Percentiles rank a stretch among this genome's conserved stretches.
These are phyloP conservation scores for Aspergillus steynii DNA, from an alignment of 495 filamentous ascomycete genomes.

Conservation along the genomic window DNA sequence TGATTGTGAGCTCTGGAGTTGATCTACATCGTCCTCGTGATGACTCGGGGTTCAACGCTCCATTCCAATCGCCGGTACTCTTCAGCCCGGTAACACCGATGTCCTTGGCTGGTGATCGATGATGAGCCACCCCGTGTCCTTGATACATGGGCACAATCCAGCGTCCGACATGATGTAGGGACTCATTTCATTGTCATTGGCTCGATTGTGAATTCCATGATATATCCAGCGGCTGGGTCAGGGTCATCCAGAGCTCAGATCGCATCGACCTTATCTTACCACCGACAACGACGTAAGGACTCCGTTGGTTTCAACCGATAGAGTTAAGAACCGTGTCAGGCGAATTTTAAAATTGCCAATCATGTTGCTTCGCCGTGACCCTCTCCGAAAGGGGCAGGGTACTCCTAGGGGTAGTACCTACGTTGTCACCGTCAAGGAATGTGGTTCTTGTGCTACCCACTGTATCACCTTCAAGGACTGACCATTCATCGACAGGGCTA, in stretches of 20 bases:
- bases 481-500: conserved; percentile 13
- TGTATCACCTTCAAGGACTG: neutral
- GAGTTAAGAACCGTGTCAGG: neutral
- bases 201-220: neutral
- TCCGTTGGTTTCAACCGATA: neutral
- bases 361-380: neutral
- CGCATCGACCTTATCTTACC: neutral
- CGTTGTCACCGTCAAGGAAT: neutral
- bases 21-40: neutral
- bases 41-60: neutral
- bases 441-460: neutral
- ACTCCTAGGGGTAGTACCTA: neutral
- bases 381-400: neutral
- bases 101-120: neutral
- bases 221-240: neutral
- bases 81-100: neutral
- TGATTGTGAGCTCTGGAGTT: neutral
- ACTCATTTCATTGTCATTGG: neutral
- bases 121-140: neutral
- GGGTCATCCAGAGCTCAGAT: too few species aligned
- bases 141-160: neutral
- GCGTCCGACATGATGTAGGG: neutral
- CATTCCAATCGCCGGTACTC: neutral
- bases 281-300: neutral
- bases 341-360: neutral